Percentiles rank a stretch among this genome's conserved stretches.
These are phyloP conservation scores for Phylloporus sp. DNA, from an alignment of 768 basidiomycete genomes.

Conservation along the genomic window DNA sequence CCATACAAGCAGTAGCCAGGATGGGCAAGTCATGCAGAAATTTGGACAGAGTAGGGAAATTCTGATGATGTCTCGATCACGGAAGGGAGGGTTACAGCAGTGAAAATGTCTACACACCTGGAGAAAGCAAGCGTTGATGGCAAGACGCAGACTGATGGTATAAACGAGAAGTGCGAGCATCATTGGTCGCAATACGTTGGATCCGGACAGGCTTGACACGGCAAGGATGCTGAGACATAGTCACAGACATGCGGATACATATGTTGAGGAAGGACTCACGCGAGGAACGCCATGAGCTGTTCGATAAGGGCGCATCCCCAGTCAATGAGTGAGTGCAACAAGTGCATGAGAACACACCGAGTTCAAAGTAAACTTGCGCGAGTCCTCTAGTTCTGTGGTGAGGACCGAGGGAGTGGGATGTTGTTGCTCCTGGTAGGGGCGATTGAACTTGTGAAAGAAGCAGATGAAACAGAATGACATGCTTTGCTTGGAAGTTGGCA, in stretches of 20 bases:
- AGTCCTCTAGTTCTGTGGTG: slow-evolving; percentile 9
- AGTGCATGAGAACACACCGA: slow-evolving; percentile 5
- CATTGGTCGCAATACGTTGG: not conserved
- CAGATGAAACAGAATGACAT: slow-evolving; percentile 3
- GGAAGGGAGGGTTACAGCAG: no score
- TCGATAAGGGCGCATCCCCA: not conserved
- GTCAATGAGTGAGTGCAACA: no score
- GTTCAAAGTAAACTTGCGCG: slow-evolving; percentile 14
- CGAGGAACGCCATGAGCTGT: slow-evolving; percentile 16
- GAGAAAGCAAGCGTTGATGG: slow-evolving; percentile 4
- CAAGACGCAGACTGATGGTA: slow-evolving; percentile 14
- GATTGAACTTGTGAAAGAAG: not conserved
- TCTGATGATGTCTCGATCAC: not conserved
- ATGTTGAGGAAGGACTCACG: slow-evolving; percentile 17
- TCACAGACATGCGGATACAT: no score
- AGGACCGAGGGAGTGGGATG: not conserved
- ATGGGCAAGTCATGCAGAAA: slow-evolving; percentile 12
- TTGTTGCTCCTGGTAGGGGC: not conserved
- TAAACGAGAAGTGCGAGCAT: slow-evolving; percentile 16
- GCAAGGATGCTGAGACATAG: not conserved
- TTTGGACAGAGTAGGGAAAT: not conserved
- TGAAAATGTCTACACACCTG: slow-evolving; percentile 1
- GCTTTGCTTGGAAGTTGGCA: no score
- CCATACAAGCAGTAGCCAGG: slow-evolving; percentile 10
- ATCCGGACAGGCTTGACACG: slow-evolving; percentile 11